These are phyloP conservation scores for Phytophthora palmivora DNA, from an alignment of 352 stramenopile species.

Conservation along the genomic window DNA sequence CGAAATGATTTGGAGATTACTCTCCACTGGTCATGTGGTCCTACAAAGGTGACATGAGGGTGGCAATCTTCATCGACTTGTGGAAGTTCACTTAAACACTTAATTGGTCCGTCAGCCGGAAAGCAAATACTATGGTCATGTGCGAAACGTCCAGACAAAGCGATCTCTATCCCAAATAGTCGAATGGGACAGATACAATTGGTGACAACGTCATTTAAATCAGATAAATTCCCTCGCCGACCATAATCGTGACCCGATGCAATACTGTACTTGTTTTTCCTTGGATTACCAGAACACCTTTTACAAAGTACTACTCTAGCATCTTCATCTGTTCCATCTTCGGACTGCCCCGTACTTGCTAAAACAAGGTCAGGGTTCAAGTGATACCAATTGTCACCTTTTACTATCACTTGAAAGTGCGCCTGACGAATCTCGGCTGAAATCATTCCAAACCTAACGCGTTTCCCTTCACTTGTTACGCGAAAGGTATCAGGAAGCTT, in stretches of 20 bases:
- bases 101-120: not conserved
- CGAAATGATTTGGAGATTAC: not conserved
- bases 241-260: conserved; percentile 18
- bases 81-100: not conserved
- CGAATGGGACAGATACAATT: conserved; percentile 10
- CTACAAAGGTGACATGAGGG: conserved; percentile 10
- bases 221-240: not conserved
- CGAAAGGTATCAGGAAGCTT: not conserved
- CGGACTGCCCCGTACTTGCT: too few species aligned
- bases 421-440: not conserved
- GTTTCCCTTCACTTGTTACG: too few species aligned
- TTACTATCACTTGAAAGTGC: conserved; percentile 2
- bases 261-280: conserved; percentile 4
- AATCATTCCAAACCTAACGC: not conserved
- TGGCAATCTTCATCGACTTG: not conserved
- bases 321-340: not conserved
- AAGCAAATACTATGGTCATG: conserved; percentile 16
- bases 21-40: conserved; percentile 1
- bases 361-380: conserved; percentile 13
- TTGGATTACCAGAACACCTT: not conserved
- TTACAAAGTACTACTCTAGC: not conserved
- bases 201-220: conserved; percentile 2
- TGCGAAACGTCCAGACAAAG: not conserved
- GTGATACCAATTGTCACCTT: conserved; percentile 5
- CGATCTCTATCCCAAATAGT: conserved; percentile 1